These are phyloP conservation scores for Papilionanthe hybrid DNA, from an alignment of 116 monocot genomes.

Conservation along the genomic window DNA sequence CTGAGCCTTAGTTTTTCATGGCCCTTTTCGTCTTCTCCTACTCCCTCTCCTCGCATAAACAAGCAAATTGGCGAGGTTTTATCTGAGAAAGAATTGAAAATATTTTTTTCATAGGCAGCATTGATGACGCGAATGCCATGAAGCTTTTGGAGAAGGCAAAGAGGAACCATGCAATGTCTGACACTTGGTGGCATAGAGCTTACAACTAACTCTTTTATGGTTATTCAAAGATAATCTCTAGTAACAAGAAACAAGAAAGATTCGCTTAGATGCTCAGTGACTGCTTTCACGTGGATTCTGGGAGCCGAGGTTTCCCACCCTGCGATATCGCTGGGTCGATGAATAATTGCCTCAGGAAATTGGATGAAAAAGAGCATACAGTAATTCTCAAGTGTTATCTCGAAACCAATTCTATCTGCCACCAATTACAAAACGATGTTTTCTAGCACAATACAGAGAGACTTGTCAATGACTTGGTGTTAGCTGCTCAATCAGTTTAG, in stretches of 20 bases:
- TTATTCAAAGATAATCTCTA: constrained; percentile 57
- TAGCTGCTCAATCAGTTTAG: constrained; percentile 40
- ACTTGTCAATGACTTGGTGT: constrained; percentile 58
- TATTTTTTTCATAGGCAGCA: neutral
- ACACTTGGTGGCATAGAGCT: constrained; percentile 73
- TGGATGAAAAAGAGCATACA: constrained; percentile 50
- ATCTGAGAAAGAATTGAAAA: neutral
- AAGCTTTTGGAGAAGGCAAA: constrained; percentile 56
- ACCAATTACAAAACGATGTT: constrained; percentile 70
- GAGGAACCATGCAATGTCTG: constrained; percentile 32
- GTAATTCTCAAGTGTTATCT: constrained; percentile 74
- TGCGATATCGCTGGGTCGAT: constrained; percentile 40
- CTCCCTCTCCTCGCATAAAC: neutral
- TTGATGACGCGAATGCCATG: constrained; percentile 16
- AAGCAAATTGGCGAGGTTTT: neutral
- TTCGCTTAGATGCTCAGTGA: constrained; percentile 72
- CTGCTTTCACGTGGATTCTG: constrained; percentile 76
- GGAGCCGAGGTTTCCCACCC: constrained; percentile 33
- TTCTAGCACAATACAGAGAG: constrained; percentile 77
- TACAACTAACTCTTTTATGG: constrained; percentile 58
- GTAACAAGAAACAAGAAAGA: constrained; percentile 63
- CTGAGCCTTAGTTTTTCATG: constrained; percentile 6
- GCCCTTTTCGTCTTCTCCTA: constrained; percentile 18
- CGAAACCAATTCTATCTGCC: constrained; percentile 76
- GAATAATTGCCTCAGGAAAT: constrained; percentile 57